Conservation (phyloP, 2,329 filamentous ascomycete genomes). For the Phyllosticta citriasiana region DNA sequence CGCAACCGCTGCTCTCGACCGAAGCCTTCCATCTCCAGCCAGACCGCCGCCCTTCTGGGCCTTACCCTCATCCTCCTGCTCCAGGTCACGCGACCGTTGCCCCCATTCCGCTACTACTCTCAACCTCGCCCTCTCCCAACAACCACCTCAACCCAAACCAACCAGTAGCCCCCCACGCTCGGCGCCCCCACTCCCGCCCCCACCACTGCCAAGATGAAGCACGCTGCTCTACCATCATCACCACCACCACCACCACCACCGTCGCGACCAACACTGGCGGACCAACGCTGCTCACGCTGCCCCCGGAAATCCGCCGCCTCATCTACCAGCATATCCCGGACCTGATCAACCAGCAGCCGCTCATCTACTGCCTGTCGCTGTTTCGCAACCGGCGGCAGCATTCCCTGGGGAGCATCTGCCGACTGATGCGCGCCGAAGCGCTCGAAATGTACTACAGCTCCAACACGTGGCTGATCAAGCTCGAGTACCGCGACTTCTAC, state of each 20-base stretch:
- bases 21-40: not conserved
- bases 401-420: constrained; percentile 26
- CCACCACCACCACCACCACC: not conserved
- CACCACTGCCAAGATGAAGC: not conserved
- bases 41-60: not conserved
- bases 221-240: too few relatives aligned
- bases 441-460: constrained; percentile 32
- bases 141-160: not conserved
- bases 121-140: not conserved
- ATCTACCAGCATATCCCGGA: constrained; percentile 27
- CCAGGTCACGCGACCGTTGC: constrained; percentile 2
- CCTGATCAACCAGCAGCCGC: constrained; percentile 25
- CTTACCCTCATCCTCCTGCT: not conserved
- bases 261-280: constrained; percentile 1
- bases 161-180: not conserved
- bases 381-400: constrained; percentile 28
- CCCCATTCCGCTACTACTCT: not conserved
- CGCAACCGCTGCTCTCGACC: constrained; percentile 6
- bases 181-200: not conserved
- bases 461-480: constrained; percentile 30
- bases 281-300: constrained; percentile 24
- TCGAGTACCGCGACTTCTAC: constrained; percentile 31
- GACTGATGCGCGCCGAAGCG: constrained; percentile 25
- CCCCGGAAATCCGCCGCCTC: constrained; percentile 27
- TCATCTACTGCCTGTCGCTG: constrained; percentile 32